phyloP scores from a whole-genome alignment of 2,329 filamentous ascomycete species.

The Drechslera avenae region DNA sequence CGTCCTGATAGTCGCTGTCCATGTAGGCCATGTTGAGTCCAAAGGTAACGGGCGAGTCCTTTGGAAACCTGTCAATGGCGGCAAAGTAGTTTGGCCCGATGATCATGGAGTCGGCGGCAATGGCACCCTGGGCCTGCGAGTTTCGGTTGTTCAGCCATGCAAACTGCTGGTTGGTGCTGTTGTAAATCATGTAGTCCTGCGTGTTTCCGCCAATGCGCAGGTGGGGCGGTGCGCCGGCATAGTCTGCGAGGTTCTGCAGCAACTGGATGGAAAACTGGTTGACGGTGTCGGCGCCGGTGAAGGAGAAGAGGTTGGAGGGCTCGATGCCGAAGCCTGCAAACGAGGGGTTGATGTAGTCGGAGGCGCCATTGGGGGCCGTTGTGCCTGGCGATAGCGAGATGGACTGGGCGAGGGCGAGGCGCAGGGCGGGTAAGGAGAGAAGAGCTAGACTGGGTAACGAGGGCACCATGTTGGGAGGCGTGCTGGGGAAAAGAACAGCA shows the following conservation, averaged over 20 bases:
- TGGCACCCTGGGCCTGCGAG: conserved; percentile 48
- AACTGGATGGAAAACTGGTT: conserved; percentile 57
- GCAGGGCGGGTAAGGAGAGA: conserved; percentile 18
- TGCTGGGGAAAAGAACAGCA: neutral
- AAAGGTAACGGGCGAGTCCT: conserved; percentile 56
- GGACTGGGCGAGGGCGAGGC: conserved; percentile 35
- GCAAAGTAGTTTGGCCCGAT: conserved; percentile 57
- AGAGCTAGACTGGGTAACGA: conserved; percentile 27
- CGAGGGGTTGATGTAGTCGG: conserved; percentile 48
- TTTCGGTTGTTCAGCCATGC: conserved; percentile 48
- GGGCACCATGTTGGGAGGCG: conserved; percentile 23
- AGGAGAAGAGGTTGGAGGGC: conserved; percentile 59
- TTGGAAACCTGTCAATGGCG: conserved; percentile 56
- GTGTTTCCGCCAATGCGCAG: conserved; percentile 60
- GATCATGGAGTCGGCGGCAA: conserved; percentile 52
- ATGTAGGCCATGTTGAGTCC: conserved; percentile 58
- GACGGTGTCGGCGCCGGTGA: conserved; percentile 51
- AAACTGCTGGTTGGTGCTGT: conserved; percentile 45
- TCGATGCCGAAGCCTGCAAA: conserved; percentile 60
- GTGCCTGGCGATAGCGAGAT: conserved; percentile 39
- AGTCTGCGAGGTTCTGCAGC: conserved; percentile 56
- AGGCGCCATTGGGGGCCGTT: conserved; percentile 39
- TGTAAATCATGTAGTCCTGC: conserved; percentile 57
- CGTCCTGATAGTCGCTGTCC: conserved; percentile 51
- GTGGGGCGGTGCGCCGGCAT: conserved; percentile 56